Percentiles rank a stretch among this genome's conserved stretches.
Evolutionary conservation across 192 early-diverging fungal genomes (phyloP).

Genomic region (Bifiguratus adelaidae): DNA sequence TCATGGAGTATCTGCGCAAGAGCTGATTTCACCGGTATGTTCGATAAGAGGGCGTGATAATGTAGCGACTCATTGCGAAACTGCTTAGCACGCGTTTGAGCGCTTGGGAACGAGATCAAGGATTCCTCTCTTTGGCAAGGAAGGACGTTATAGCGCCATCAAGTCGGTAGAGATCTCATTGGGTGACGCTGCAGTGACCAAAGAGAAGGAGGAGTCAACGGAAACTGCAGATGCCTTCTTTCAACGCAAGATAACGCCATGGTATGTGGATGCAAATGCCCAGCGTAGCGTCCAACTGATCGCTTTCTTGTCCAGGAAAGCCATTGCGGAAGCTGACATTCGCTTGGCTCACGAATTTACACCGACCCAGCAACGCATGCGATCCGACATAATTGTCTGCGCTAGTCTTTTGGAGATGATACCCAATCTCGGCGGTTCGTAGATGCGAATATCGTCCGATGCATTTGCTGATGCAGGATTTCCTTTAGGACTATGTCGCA

Average conservation of each 20-base stretch:
- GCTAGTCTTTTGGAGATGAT: slow-evolving; percentile 39
- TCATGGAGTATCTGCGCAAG: slow-evolving; percentile 28
- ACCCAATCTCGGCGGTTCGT: slow-evolving; percentile 43
- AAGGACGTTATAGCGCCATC: neutral
- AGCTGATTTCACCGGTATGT: slow-evolving; percentile 35
- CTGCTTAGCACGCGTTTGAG: neutral
- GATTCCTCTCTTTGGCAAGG: neutral
- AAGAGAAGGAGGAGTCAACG: slow-evolving; percentile 6
- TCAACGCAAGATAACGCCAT: slow-evolving; percentile 52
- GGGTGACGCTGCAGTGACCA: neutral
- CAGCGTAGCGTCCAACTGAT: slow-evolving; percentile 29
- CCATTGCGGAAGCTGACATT: neutral
- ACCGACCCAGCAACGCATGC: slow-evolving; percentile 13
- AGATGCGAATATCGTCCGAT: slow-evolving; percentile 3
- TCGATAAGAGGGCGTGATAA: neutral
- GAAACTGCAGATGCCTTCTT: slow-evolving; percentile 6
- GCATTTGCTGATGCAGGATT: neutral
- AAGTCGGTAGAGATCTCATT: too few relatives aligned
- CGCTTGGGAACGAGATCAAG: slow-evolving; percentile 7
- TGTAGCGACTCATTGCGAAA: neutral
- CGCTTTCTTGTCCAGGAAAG: slow-evolving; percentile 6
- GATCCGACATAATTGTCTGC: slow-evolving; percentile 45
- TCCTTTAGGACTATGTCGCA: slow-evolving; percentile 21
- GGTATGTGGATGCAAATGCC: slow-evolving; percentile 44
- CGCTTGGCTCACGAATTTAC: neutral